Evolutionary conservation across 1,284 basidiomycete genomes (phyloP), one percentile per base, ranked within the genome.

Genomic region (Earliella scabrosa): DNA sequence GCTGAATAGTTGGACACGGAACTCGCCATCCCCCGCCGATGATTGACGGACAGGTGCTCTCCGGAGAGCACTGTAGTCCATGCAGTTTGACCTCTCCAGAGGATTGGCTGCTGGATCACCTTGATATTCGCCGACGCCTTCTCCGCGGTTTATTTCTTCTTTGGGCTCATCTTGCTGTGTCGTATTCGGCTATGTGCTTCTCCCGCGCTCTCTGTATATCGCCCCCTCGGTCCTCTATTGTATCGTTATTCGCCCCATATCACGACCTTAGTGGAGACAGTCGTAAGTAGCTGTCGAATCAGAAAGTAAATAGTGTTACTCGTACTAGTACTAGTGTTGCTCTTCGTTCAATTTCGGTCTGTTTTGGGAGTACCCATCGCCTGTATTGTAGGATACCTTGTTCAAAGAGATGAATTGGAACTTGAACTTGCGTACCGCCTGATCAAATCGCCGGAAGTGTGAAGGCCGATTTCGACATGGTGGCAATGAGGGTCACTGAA

Each of bases 351-450:
- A 31, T 39, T 20, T 45, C 20, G 31, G 21, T 18, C 14, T 27
- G 9, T 7, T 29, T 7, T 10, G 2, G 20, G 26, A 31, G 8
- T 2, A 10, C 23, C 45, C 24, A 14, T 29, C 23, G 18, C 41
- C 23, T 55, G 53, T 59, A 59, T 52, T 45, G 29, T 52, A 59
- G 34, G 29, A 51, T 31, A 54, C 48, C 45, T 16, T 54, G 7
- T 24, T 18, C 13, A 26, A 23, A 36, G 40, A 54, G 44, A 29
- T 38, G 16, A 2, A 32, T 38, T 13, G 4, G 6, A 35, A n/a
- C 45, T 34, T 26, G 39, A 20, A 5, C 31, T 8, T 41, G 40
- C 26, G 9, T 29, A 20, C 46, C 56, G 56, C 43, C 24, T 27
- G 31, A 58, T 58, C 51, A 41, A 46, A 45, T 23, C 32, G 43